phyloP scores from a whole-genome alignment of 805 yeast species.

The Candida michaelii region DNA sequence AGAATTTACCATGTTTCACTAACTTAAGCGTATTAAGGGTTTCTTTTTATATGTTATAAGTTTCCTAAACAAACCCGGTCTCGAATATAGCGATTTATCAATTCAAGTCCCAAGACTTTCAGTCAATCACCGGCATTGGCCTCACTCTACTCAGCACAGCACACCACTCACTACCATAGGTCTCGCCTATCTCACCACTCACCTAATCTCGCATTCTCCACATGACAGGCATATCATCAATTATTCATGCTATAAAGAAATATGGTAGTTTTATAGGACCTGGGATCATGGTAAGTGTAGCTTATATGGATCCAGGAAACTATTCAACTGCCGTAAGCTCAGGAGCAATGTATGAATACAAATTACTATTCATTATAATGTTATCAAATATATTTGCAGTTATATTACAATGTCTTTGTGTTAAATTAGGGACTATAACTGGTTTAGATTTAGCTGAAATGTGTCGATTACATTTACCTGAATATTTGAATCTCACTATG shows the following conservation, averaged over 20 bases:
- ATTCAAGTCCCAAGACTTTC: too few relatives aligned
- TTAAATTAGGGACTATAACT: slow-evolving; percentile 89
- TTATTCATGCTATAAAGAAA: slow-evolving; percentile 25
- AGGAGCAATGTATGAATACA: slow-evolving; percentile 83
- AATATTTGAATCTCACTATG: slow-evolving; percentile 55
- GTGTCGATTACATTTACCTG: slow-evolving; percentile 74
- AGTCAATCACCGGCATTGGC: too few relatives aligned
- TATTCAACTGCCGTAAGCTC: slow-evolving; percentile 94
- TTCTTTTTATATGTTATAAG: too few relatives aligned
- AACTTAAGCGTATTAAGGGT: too few relatives aligned
- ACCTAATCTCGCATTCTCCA: neutral
- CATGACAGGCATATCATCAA: neutral
- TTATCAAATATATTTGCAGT: slow-evolving; percentile 85
- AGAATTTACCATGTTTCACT: too few relatives aligned
- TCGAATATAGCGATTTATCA: too few relatives aligned
- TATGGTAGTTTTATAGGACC: slow-evolving; percentile 82
- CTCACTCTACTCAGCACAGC: too few relatives aligned
- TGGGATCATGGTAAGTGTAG: slow-evolving; percentile 91
- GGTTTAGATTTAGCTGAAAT: slow-evolving; percentile 89
- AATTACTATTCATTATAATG: slow-evolving; percentile 72
- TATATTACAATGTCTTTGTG: slow-evolving; percentile 78
- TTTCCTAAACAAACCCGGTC: too few relatives aligned
- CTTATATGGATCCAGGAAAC: slow-evolving; percentile 98
- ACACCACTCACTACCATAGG: too few relatives aligned
- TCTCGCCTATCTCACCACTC: too few relatives aligned